Evolutionary conservation across 306 rosid genomes (phyloP).

Genomic region (Coriaria nepalensis): DNA sequence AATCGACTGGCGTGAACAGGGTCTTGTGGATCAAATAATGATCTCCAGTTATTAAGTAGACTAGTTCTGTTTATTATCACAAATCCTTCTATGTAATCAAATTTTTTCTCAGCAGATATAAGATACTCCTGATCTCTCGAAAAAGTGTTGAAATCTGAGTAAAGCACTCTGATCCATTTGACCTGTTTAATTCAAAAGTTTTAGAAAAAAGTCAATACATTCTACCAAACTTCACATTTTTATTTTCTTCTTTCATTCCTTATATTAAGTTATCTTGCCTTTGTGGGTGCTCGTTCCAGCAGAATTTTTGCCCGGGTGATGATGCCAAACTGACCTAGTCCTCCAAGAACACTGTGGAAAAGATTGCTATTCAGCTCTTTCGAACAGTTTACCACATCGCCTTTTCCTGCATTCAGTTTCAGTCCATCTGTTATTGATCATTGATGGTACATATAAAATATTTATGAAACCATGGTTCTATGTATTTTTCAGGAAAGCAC

Average conservation of each 20-base stretch:
- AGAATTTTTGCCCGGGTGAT: constrained; percentile 73
- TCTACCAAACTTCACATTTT: background rate
- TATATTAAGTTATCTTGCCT: constrained; percentile 24
- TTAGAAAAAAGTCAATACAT: background rate
- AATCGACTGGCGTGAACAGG: constrained; percentile 78
- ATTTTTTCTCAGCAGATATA: constrained; percentile 42
- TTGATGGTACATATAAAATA: constrained; percentile 4
- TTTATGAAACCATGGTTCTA: background rate
- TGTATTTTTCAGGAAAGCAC: constrained; percentile 7
- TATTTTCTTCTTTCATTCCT: background rate
- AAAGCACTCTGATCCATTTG: constrained; percentile 66
- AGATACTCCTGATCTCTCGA: constrained; percentile 68
- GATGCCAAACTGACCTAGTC: constrained; percentile 94
- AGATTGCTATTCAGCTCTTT: constrained; percentile 56
- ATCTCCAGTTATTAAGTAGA: constrained; percentile 85
- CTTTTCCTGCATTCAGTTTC: constrained; percentile 60
- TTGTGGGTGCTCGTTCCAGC: constrained; percentile 74
- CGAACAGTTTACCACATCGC: constrained; percentile 69
- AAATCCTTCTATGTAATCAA: constrained; percentile 84
- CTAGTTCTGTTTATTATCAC: constrained; percentile 88
- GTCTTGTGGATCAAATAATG: constrained; percentile 79
- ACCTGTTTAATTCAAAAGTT: constrained; percentile 26
- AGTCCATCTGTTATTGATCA: constrained; percentile 9
- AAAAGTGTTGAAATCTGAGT: constrained; percentile 39
- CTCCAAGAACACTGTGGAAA: constrained; percentile 89